phyloP scores from a whole-genome alignment of 2,329 filamentous ascomycete genomes.

The Elsinoe necatrix region DNA sequence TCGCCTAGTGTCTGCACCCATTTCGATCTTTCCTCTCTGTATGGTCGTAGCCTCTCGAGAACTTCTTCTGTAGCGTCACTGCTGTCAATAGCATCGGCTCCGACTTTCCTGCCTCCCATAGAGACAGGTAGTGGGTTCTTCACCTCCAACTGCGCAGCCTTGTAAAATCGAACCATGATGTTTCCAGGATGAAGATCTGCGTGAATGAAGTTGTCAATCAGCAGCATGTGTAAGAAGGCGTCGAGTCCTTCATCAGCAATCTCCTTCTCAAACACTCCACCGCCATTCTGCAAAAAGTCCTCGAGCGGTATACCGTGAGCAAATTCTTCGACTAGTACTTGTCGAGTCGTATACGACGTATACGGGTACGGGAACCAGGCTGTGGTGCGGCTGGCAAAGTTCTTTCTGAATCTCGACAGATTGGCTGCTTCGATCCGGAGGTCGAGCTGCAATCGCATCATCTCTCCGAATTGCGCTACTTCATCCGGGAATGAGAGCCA shows the following conservation, averaged over 20 bases:
- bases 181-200: constrained; percentile 95
- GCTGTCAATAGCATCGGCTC: constrained; percentile 37
- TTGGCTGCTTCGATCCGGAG: constrained; percentile 92
- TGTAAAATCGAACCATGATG: constrained; percentile 98
- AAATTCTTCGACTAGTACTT: constrained; percentile 91
- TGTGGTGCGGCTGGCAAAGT: constrained; percentile 81
- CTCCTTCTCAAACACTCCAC: constrained; percentile 84
- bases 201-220: constrained; percentile 96
- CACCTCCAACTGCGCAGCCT: constrained; percentile 59
- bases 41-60: constrained; percentile 67
- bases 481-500: constrained; percentile 96
- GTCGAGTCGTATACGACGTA: constrained; percentile 80
- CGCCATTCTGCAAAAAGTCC: constrained; percentile 83
- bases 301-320: constrained; percentile 87
- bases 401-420: constrained; percentile 74
- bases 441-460: constrained; percentile 98
- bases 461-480: constrained; percentile 86
- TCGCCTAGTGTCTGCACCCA: constrained; percentile 69
- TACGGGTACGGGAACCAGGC: constrained; percentile 98
- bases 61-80: constrained; percentile 82
- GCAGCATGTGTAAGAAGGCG: constrained; percentile 89
- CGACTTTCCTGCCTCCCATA: constrained; percentile 13
- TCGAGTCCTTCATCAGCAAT: constrained; percentile 93
- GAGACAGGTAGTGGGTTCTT: background rate
- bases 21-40: constrained; percentile 51